Evolutionary conservation across 345 rosid genomes (phyloP), one percentile per base, ranked within the genome.

Genomic region (Acer negundo): DNA sequence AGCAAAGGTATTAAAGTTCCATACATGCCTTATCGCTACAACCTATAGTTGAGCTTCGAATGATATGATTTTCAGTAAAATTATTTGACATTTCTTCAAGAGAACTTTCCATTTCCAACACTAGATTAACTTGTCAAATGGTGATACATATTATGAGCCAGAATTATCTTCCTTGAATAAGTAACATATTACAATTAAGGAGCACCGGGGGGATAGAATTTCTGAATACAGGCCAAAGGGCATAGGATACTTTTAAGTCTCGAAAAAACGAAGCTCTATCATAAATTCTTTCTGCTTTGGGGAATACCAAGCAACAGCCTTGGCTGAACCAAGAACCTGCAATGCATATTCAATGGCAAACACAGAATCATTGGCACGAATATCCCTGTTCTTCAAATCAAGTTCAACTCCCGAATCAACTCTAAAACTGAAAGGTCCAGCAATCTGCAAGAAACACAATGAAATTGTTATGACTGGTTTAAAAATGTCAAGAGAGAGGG

Each of bases 261-360:
- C 98, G 7, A 82, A 92, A 82, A 96, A 90, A 3, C 97, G 86
- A 80, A 94, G 97, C 82, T 96, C 98, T 58, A 96, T 80, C 97
- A 94, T 94, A 38, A 94, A 90, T 62, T 92, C 99, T 55, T 79
- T 84, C 24, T 86, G 93, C 85, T 88, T 87, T 16, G 98, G 97
- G 12, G 98, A 87, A 82, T 87, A 96, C 99, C 97, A 96, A 64
- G 97, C 97, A 55, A 89, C 82, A 40, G 97, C 98, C 85, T 94
- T 96, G 6, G 97, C 99, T 22, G 98, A 96, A 74, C 80, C 89
- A 80, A 94, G 97, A 79, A 94, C 97, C 74, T 94, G 94, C 71
- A 94, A 78, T 70, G 97, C 98, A 77, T 92, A 90, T 77, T 96
- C 98, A 2, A 94, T 9, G 7, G 99, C 94, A 78, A 96, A 89